Evolutionary conservation across 495 filamentous ascomycete species (phyloP).

Genomic region (Penicillium cosmopolitanum): DNA sequence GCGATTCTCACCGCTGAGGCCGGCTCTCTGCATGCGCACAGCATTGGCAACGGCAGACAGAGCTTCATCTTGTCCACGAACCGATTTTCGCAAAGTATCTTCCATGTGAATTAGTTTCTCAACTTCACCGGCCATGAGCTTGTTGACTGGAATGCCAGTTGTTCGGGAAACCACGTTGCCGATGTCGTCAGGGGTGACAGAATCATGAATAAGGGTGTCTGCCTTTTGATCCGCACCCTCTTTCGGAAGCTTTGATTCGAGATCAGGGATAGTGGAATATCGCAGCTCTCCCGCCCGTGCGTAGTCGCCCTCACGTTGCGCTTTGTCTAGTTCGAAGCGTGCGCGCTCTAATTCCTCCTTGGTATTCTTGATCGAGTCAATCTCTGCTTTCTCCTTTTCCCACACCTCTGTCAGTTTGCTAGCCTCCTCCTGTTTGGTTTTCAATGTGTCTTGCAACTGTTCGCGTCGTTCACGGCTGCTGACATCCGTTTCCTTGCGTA

Average conservation of each 20-base stretch:
- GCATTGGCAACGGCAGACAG: conserved; percentile 89
- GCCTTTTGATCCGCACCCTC: conserved; percentile 59
- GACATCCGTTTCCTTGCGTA: conserved; percentile 92
- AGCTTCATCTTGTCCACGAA: conserved; percentile 93
- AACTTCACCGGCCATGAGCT: conserved; percentile 87
- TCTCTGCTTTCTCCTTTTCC: conserved; percentile 86
- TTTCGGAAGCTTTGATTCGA: conserved; percentile 79
- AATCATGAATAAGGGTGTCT: conserved; percentile 78
- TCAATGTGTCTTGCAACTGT: conserved; percentile 75
- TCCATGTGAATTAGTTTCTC: conserved; percentile 96
- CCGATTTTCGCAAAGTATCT: conserved; percentile 79
- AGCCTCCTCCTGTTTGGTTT: conserved; percentile 71
- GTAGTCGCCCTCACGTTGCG: conserved; percentile 90
- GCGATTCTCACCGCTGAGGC: conserved; percentile 86
- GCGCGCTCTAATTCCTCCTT: conserved; percentile 86
- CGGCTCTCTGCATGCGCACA: conserved; percentile 91
- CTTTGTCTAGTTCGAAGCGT: conserved; percentile 80
- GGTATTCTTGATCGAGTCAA: conserved; percentile 80
- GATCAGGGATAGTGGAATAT: conserved; percentile 80
- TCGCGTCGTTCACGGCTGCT: conserved; percentile 86
- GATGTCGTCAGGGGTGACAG: conserved; percentile 92
- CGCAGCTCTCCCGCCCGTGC: conserved; percentile 82
- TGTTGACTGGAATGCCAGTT: conserved; percentile 90
- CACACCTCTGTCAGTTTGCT: conserved; percentile 71
- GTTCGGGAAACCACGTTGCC: conserved; percentile 85